Evolutionary conservation across 768 basidiomycete species (phyloP), one percentile per base, ranked within the genome.

Genomic region (Dacryopinax primogenitus): DNA sequence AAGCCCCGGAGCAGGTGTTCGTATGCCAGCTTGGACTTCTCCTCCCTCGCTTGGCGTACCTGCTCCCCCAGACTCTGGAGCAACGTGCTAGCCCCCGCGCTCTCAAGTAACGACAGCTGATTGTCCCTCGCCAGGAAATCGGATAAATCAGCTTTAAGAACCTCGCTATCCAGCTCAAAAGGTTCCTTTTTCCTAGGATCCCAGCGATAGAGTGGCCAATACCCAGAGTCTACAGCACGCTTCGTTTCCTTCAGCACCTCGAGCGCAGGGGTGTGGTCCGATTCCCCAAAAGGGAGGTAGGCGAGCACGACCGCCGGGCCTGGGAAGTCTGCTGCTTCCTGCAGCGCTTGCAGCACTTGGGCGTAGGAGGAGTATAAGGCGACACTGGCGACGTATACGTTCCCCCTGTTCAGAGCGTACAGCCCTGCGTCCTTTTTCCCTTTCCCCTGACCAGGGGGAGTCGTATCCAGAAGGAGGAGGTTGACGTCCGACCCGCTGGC

Each of bases 121-220:
- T 95, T 97, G 75, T 97, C 90, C 51, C 93, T 82, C 73, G 98
- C 94, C 67, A 99, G 85, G 84, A 98, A 99, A 70, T 86, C 81
- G 74, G 86, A 84, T 23, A 99, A 79, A 71, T 96, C 95, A 67
- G 90, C 87, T 82, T 97, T 98, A 76, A 99, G 83, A 33, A 86
- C 81, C 69, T 95, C 91, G 2, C 91, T 93, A 76, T 98, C 96
- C 66, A 99, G 85, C 13, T 83, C 81, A 79, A 99, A 99, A 16
- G 90, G 87, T 68, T 94, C 92, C 72, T 85, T 80, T 74, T 89
- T 88, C 70, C 82, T 81, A 0, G 96, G 96, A 75, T 99, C 87
- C 94, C 95, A 99, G 65, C 96, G 84, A 80, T 98, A 99, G 63
- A 98, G 79, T 0, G 95, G 95, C 96, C 96, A 98, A 77, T 94